These are phyloP conservation scores for Nectriaceae sp. DNA, from an alignment of 2,329 filamentous ascomycete species.

Conservation along the genomic window DNA sequence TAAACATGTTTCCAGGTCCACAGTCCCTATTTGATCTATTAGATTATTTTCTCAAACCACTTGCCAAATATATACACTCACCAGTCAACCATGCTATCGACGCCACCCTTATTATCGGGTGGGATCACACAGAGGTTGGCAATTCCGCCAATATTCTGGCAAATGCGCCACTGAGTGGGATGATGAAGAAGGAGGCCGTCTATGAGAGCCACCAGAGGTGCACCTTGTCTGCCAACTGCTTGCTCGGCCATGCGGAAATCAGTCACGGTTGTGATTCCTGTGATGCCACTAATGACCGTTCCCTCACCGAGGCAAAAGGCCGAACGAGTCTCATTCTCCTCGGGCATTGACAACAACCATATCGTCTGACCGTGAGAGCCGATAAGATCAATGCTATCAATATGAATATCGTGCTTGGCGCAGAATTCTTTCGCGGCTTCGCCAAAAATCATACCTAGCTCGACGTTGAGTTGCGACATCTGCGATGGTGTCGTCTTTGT, in stretches of 20 bases:
- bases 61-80: constrained; percentile 15
- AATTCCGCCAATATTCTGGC: constrained; percentile 62
- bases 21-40: neutral
- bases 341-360: constrained; percentile 47
- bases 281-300: constrained; percentile 52
- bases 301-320: constrained; percentile 59
- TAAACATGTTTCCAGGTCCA: constrained; percentile 57
- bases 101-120: too few species aligned
- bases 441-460: constrained; percentile 58
- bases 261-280: constrained; percentile 58
- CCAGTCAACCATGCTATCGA: neutral
- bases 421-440: constrained; percentile 53
- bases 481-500: constrained; percentile 53
- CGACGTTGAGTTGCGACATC: constrained; percentile 56
- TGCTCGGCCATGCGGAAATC: constrained; percentile 60
- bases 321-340: constrained; percentile 43
- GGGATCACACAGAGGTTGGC: constrained; percentile 62
- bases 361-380: constrained; percentile 61
- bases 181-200: constrained; percentile 58
- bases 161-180: constrained; percentile 56
- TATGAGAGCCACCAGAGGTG: constrained; percentile 59
- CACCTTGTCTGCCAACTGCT: constrained; percentile 55
- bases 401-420: constrained; percentile 41
- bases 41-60: constrained; percentile 26
- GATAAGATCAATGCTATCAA: constrained; percentile 53